Percentiles rank a stretch among this genome's conserved stretches.
Conservation (phyloP, 805 yeast species). For the Metschnikowia santaceciliae region DNA sequence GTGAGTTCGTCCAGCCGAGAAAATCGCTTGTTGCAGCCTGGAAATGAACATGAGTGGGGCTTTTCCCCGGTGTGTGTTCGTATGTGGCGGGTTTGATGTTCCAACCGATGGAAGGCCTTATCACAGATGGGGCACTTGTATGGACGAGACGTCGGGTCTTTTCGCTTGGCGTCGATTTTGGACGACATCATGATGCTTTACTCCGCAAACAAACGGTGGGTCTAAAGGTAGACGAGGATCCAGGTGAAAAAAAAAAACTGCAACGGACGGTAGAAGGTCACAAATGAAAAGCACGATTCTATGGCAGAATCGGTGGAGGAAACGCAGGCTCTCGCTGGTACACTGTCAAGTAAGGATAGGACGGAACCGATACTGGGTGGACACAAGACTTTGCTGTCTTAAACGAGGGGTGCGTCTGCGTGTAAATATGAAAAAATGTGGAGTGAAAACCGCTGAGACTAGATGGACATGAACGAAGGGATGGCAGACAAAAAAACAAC, state of each 20-base stretch:
- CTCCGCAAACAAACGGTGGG: not conserved
- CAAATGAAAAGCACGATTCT: too few relatives aligned
- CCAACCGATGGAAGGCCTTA: slow-evolving; percentile 70
- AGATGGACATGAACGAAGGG: not conserved
- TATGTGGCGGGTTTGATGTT: slow-evolving; percentile 75
- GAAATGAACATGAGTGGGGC: slow-evolving; percentile 72
- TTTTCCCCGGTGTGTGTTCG: slow-evolving; percentile 81
- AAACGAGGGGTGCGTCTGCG: slow-evolving; percentile 4
- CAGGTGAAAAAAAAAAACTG: too few relatives aligned
- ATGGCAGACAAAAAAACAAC: not conserved
- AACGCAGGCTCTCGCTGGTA: not conserved
- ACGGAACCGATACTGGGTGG: not conserved
- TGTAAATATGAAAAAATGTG: not conserved
- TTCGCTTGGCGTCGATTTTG: slow-evolving; percentile 16
- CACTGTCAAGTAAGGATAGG: not conserved
- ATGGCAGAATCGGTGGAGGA: not conserved
- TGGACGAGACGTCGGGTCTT: slow-evolving; percentile 40
- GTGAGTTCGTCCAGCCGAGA: slow-evolving; percentile 72
- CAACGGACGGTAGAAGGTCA: too few relatives aligned
- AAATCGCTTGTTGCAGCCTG: slow-evolving; percentile 65
- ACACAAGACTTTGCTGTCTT: not conserved
- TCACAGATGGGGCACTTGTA: slow-evolving; percentile 72
- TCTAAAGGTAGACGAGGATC: not conserved
- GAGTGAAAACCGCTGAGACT: not conserved
- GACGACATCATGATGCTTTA: slow-evolving; percentile 12